Conservation (phyloP, 1,284 basidiomycete genomes). For the Pyrrhoderma noxium region DNA sequence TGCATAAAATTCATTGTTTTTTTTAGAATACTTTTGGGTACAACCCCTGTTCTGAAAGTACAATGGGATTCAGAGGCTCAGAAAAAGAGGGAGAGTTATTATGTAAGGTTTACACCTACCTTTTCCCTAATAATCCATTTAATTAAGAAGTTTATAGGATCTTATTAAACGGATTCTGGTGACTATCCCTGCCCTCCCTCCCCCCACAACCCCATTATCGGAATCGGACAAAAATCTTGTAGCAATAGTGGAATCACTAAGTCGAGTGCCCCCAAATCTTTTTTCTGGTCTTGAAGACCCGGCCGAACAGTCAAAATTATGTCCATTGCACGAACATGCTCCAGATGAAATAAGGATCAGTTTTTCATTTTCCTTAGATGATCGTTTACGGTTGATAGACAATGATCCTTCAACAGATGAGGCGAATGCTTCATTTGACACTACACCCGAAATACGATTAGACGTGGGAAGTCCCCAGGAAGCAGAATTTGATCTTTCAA, state of each 20-base stretch:
- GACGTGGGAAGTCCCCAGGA: slow-evolving; percentile 35
- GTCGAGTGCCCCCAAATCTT: slow-evolving; percentile 46
- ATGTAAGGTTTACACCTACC: slow-evolving; percentile 39
- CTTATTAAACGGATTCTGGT: slow-evolving; percentile 55
- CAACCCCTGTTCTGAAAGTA: slow-evolving; percentile 48
- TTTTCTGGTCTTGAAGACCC: slow-evolving; percentile 45
- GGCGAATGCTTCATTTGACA: slow-evolving; percentile 17
- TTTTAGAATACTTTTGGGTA: slow-evolving; percentile 55
- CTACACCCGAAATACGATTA: slow-evolving; percentile 43
- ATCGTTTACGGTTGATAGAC: slow-evolving; percentile 43
- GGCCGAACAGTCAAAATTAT: slow-evolving; percentile 37
- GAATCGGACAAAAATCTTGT: slow-evolving; percentile 43
- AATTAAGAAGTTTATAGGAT: slow-evolving; percentile 37
- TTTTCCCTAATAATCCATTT: not conserved
- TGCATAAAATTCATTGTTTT: slow-evolving; percentile 8
- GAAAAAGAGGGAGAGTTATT: slow-evolving; percentile 62
- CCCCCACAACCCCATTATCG: slow-evolving; percentile 37
- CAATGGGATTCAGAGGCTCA: slow-evolving; percentile 49
- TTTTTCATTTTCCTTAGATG: slow-evolving; percentile 46
- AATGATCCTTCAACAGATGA: slow-evolving; percentile 22
- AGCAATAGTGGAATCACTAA: slow-evolving; percentile 48
- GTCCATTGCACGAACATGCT: slow-evolving; percentile 49
- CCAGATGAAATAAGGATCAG: slow-evolving; percentile 41
- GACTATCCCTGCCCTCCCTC: slow-evolving; percentile 43
- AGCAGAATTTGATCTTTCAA: slow-evolving; percentile 24